Conservation (phyloP, 140 eudicot genomes). For the Oenanthe javanica region DNA sequence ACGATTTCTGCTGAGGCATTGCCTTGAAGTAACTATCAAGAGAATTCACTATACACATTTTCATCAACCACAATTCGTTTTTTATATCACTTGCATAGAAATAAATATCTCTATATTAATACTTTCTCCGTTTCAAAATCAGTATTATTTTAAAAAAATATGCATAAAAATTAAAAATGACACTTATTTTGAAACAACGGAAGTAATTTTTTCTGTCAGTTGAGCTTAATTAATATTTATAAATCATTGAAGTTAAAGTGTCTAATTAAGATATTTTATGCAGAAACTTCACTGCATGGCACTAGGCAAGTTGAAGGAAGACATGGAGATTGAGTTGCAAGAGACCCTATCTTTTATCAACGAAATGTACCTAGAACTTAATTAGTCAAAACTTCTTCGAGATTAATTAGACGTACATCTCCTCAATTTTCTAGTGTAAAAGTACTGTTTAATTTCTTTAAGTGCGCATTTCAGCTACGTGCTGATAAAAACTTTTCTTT, state of each 20-base stretch:
- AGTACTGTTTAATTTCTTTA: neutral
- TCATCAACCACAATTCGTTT: neutral
- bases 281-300: constrained; percentile 20
- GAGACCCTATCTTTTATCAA: constrained; percentile 15
- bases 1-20: neutral
- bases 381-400: neutral
- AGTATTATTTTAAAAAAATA: no score
- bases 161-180: no score
- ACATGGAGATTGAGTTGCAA: constrained; percentile 16
- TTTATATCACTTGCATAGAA: neutral
- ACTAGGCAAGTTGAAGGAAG: constrained; percentile 20
- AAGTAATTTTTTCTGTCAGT: no score
- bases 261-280: neutral
- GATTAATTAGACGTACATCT: neutral
- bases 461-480: neutral
- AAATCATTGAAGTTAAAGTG: no score
- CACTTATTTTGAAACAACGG: no score
- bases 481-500: neutral
- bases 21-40: neutral
- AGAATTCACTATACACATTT: no score
- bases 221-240: no score
- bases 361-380: constrained; percentile 14
- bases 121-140: no score
- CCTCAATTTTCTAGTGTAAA: neutral
- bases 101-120: no score